phyloP scores from a whole-genome alignment of 1,139 yeast species.

The Kodamaea sp. region DNA sequence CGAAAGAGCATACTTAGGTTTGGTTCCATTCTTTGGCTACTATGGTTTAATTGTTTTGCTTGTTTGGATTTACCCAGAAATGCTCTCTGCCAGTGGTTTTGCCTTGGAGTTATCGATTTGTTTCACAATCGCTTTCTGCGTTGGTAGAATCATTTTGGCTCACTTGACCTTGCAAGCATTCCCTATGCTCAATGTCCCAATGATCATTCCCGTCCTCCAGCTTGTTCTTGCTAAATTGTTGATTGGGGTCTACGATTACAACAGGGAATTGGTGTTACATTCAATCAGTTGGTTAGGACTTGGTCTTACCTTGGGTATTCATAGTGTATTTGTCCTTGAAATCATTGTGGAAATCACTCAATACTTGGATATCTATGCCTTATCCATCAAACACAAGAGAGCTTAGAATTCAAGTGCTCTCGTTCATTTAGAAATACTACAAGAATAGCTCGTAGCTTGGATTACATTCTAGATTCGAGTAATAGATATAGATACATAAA shows the following conservation, averaged over 20 bases:
- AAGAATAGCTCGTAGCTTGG: background rate
- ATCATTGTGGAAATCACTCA: constrained; percentile 81
- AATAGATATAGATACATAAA: constrained; percentile 8
- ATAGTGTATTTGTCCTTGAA: constrained; percentile 77
- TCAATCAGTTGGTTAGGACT: constrained; percentile 69
- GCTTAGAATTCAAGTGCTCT: constrained; percentile 22
- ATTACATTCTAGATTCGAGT: background rate
- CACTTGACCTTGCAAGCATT: constrained; percentile 80
- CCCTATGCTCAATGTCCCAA: constrained; percentile 73
- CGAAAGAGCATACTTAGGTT: constrained; percentile 56
- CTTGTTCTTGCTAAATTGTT: constrained; percentile 43
- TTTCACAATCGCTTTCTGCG: constrained; percentile 74
- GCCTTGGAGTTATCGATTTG: constrained; percentile 74
- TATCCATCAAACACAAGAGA: constrained; percentile 80
- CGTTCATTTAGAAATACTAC: background rate
- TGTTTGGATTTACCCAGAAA: constrained; percentile 50
- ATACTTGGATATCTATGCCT: constrained; percentile 82
- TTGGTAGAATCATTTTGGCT: constrained; percentile 86
- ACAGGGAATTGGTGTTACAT: constrained; percentile 38
- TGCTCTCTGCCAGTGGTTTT: constrained; percentile 48
- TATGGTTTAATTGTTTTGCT: constrained; percentile 55
- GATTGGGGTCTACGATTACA: constrained; percentile 40
- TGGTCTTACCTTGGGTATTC: constrained; percentile 76
- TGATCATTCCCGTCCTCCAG: constrained; percentile 66
- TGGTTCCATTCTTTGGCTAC: constrained; percentile 70